A percentile compares a stretch with the other conserved stretches of the same genome.
These are phyloP conservation scores for Centella asiatica DNA, from an alignment of 129 eudicot genomes.

Conservation along the genomic window DNA sequence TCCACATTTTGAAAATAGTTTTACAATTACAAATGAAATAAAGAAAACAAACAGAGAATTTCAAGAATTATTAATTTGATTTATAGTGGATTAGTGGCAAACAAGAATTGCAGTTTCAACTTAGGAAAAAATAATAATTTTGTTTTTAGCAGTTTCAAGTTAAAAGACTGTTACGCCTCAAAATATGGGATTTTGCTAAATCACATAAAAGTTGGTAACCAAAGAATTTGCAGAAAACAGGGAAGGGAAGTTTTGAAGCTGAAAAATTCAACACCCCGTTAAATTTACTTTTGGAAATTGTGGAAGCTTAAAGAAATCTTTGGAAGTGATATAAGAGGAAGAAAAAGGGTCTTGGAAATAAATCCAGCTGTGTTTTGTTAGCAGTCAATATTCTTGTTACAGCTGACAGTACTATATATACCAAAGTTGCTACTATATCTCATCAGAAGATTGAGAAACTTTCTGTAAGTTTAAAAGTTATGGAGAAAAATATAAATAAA, in stretches of 20 bases:
- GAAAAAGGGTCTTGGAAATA: neutral
- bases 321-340: neutral
- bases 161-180: neutral
- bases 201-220: neutral
- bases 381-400: conserved; percentile 10
- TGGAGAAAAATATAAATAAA: neutral
- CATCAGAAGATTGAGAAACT: neutral
- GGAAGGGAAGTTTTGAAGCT: neutral
- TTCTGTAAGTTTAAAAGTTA: neutral
- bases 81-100: too few species aligned
- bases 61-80: neutral
- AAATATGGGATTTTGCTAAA: neutral
- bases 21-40: neutral
- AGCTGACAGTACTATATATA: conserved; percentile 3
- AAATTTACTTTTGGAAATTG: neutral
- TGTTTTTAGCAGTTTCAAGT: conserved; percentile 9
- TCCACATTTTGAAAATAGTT: neutral
- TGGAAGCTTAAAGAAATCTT: neutral
- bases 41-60: neutral
- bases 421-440: neutral
- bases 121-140: too few species aligned
- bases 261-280: neutral
- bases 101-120: conserved; percentile 1
- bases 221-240: neutral
- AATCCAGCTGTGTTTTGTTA: neutral